Base-by-base conservation (phyloP, 768 basidiomycete genomes). In the Boletus subcaerulescens region DNA sequence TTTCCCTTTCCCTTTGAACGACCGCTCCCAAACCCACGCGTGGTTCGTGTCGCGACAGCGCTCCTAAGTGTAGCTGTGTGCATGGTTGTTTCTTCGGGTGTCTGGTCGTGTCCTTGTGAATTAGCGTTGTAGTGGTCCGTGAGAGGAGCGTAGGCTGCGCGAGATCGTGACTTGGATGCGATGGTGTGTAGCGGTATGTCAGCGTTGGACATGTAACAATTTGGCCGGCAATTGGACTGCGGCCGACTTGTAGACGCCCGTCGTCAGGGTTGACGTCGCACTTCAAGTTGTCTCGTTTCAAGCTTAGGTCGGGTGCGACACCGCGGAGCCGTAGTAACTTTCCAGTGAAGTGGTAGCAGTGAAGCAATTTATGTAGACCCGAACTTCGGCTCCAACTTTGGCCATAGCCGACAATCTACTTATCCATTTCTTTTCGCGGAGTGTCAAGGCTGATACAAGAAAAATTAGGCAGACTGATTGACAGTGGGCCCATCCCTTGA, bases 111-210 rank as follows among this genome's bases (percentile, higher is more conserved):
- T 49, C 43, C 52, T 53, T 65, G 63, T 41, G 65, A 58, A 59
- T 58, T 55, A 45, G 62, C 24, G 53, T 64, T 54, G 58, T 66
- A 61, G 50, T 70, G 55, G 59, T 70, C 57, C 54, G 62, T 57
- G 31, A 82, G 73, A 61, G 73, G 78, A 58, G 73, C 62, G 73
- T 82, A 80, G 50, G 76, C 78, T 56, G 75, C 69, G 69, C 74
- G 76, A 57, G 74, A 61, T 63, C 76, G 74, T 61, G 74, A 63
- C 60, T 61, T 67, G 71, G 77, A 75, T 79, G 80, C 73, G 65
- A 87, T 74, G 62, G 77, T 76, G 62, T 76, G 81, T 51, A 89
- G 73, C n/a, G 86, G 86, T 71, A 88, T 89, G 74, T 87, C 86
- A 70, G 85, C 80, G 60, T 45, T 63, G 56, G 67, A 65, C 67